Percentiles rank a stretch among this genome's conserved stretches.
These are phyloP conservation scores for Anaeromyces robustus DNA, from an alignment of 192 early-diverging fungal genomes.

Conservation along the genomic window DNA sequence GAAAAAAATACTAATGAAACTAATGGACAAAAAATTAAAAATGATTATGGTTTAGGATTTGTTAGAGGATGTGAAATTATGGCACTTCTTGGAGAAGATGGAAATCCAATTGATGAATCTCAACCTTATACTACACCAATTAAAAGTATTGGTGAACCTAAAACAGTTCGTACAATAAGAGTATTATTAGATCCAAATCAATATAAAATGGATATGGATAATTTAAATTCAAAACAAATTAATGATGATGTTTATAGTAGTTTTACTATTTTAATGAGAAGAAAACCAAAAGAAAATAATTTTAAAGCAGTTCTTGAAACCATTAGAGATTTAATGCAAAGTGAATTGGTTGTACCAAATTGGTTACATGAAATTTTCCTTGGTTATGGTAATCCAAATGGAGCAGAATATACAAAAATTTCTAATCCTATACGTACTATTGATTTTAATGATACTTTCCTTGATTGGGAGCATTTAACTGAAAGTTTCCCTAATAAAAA, in stretches of 20 bases:
- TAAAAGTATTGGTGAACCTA: conserved; percentile 6
- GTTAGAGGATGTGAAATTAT: conserved; percentile 79
- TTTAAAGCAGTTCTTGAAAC: conserved; percentile 85
- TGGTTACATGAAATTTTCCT: conserved; percentile 86
- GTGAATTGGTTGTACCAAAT: conserved; percentile 63
- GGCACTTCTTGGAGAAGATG: conserved; percentile 56
- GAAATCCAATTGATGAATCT: conserved; percentile 18
- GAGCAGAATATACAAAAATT: conserved; percentile 54
- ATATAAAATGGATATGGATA: conserved; percentile 49
- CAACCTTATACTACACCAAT: background rate
- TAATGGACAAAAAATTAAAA: background rate
- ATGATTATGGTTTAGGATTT: conserved; percentile 54
- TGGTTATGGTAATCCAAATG: conserved; percentile 81
- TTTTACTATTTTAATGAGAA: conserved; percentile 82
- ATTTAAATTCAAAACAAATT: conserved; percentile 18
- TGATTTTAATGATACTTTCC: conserved; percentile 78
- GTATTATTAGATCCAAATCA: conserved; percentile 79
- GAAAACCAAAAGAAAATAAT: conserved; percentile 80
- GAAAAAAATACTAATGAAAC: background rate
- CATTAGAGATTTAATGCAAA: conserved; percentile 74
- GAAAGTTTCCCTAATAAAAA: conserved; percentile 43
- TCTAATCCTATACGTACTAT: conserved; percentile 33
- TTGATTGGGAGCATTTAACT: conserved; percentile 59
- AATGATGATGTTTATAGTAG: conserved; percentile 51
- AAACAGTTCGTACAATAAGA: conserved; percentile 42